Conservation (phyloP, 1,284 basidiomycete species). For the Cutaneotrichosporon mucoides region DNA sequence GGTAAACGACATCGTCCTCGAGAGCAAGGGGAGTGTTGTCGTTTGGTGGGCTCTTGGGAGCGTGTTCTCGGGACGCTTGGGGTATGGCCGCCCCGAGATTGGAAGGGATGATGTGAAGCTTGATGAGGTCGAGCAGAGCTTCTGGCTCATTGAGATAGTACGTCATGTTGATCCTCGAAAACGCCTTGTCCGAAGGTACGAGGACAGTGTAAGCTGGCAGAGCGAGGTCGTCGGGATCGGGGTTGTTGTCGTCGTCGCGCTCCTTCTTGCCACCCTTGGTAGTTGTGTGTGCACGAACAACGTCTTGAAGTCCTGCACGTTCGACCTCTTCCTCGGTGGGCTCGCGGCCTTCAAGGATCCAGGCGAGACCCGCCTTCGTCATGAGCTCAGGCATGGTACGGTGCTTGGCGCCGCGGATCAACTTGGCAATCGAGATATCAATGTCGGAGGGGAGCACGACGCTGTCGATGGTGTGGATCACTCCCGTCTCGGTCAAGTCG, state of each 20-base stretch:
- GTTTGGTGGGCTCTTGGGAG: constrained; percentile 15
- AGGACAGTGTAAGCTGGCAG: constrained; percentile 68
- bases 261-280: background rate
- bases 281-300: constrained; percentile 11
- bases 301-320: constrained; percentile 43
- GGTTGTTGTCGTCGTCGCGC: constrained; percentile 53
- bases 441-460: constrained; percentile 86
- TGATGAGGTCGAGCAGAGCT: constrained; percentile 65
- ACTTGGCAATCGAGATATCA: constrained; percentile 77
- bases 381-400: constrained; percentile 83
- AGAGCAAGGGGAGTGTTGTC: constrained; percentile 63
- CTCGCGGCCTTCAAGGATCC: constrained; percentile 79
- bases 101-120: constrained; percentile 79
- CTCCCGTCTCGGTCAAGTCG: constrained; percentile 74
- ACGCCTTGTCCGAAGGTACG: constrained; percentile 86
- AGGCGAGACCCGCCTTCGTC: constrained; percentile 75
- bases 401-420: constrained; percentile 80
- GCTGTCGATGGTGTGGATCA: constrained; percentile 79
- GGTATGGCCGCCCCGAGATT: constrained; percentile 6
- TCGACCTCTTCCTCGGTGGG: constrained; percentile 57
- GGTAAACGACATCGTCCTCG: constrained; percentile 66
- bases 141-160: constrained; percentile 63
- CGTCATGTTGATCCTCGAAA: constrained; percentile 83
- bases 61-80: constrained; percentile 4
- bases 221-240: constrained; percentile 21